Conservation (phyloP, 768 basidiomycete species). For the Boletus sp. region DNA sequence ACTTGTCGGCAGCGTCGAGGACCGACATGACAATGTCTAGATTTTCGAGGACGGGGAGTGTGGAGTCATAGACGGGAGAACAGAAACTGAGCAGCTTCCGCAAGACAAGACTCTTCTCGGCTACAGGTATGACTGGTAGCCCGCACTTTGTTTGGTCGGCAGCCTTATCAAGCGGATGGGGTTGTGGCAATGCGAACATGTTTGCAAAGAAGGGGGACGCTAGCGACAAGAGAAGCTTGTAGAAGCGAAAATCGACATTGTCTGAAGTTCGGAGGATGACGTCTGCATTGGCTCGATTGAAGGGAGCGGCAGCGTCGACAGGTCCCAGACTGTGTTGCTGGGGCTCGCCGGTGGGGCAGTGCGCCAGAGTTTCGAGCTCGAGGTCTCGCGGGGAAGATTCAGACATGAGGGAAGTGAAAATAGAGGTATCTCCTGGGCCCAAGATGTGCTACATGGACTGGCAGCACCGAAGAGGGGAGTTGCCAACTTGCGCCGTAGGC, state of each 20-base stretch:
- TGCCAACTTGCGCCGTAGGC: too few species aligned
- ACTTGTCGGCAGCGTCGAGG: constrained; percentile 47
- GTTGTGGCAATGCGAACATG: constrained; percentile 52
- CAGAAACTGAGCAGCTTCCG: constrained; percentile 43
- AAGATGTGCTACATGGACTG: constrained; percentile 11
- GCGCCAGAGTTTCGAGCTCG: constrained; percentile 1
- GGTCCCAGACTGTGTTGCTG: constrained; percentile 9
- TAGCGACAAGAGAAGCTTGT: constrained; percentile 51
- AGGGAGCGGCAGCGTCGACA: constrained; percentile 37
- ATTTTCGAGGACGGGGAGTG: constrained; percentile 32
- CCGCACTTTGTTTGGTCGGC: constrained; percentile 32
- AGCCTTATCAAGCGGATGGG: constrained; percentile 27
- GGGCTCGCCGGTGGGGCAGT: neutral
- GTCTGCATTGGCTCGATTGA: constrained; percentile 48
- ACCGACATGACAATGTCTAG: constrained; percentile 41
- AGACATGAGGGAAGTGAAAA: constrained; percentile 12
- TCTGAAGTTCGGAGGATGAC: constrained; percentile 56
- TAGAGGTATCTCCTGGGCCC: neutral
- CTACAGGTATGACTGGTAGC: constrained; percentile 44
- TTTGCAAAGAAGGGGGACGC: constrained; percentile 57
- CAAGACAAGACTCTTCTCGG: constrained; percentile 44
- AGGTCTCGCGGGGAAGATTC: constrained; percentile 4
- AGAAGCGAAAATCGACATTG: constrained; percentile 47
- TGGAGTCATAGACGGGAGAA: constrained; percentile 43
- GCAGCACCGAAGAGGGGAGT: constrained; percentile 1